These are phyloP conservation scores for Penicillium atrosanguineum DNA, from an alignment of 495 filamentous ascomycete genomes.

Conservation along the genomic window DNA sequence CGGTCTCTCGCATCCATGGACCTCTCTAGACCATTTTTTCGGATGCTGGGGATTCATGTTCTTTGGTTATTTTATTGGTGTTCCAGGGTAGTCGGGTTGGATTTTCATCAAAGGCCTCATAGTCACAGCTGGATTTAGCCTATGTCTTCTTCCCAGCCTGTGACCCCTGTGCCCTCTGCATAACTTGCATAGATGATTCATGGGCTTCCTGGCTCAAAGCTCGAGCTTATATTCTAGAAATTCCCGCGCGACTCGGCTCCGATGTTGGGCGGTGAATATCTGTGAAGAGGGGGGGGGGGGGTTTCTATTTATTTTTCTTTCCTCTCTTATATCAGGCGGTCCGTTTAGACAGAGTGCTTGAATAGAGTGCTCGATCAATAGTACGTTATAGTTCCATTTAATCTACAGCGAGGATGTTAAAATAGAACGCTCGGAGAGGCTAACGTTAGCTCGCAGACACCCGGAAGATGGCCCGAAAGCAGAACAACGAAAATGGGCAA, in stretches of 20 bases:
- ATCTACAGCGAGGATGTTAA: neutral
- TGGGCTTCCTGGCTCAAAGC: neutral
- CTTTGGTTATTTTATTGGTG: neutral
- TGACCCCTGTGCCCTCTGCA: constrained; percentile 1
- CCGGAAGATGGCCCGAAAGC: neutral
- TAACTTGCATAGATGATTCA: neutral
- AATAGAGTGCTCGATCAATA: neutral
- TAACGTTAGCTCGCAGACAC: neutral
- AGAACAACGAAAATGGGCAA: neutral
- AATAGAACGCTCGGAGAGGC: neutral
- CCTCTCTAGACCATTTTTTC: neutral
- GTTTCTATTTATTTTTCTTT: too few species aligned
- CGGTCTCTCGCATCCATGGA: constrained; percentile 1
- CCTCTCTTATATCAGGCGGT: too few species aligned
- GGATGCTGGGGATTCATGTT: neutral
- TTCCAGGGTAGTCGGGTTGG: neutral
- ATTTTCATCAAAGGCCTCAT: neutral
- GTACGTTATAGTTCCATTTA: neutral
- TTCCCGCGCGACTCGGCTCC: neutral
- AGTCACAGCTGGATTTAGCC: neutral
- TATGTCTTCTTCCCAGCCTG: neutral
- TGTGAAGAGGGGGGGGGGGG: neutral
- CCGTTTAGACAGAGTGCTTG: too few species aligned
- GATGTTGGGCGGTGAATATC: neutral
- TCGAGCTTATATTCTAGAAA: neutral